These are phyloP conservation scores for Quillaja saponaria DNA, from an alignment of 306 rosid species.

Conservation along the genomic window DNA sequence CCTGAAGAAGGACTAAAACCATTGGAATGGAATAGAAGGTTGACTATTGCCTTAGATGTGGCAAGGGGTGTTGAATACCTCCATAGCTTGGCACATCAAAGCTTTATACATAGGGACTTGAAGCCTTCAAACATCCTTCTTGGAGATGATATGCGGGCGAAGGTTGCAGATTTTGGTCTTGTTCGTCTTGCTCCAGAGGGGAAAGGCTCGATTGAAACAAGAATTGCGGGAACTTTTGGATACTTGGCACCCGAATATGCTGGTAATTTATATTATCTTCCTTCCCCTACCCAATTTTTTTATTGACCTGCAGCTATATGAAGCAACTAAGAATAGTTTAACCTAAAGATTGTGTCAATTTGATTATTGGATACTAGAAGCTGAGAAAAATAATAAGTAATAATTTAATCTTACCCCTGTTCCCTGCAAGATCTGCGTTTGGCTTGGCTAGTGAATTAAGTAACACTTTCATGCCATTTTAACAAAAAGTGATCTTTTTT, in stretches of 20 bases:
- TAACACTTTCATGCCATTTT: neutral
- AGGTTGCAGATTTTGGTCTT: slow-evolving; percentile 87
- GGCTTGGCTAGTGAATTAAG: too few relatives aligned
- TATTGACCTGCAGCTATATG: neutral
- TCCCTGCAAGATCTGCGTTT: too few relatives aligned
- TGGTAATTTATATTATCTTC: slow-evolving; percentile 42
- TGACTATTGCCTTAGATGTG: slow-evolving; percentile 79
- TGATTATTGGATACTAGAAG: neutral
- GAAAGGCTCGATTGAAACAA: slow-evolving; percentile 83
- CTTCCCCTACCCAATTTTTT: neutral
- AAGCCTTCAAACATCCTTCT: slow-evolving; percentile 96
- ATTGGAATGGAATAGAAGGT: slow-evolving; percentile 71
- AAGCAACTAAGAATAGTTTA: neutral
- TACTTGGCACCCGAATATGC: slow-evolving; percentile 95
- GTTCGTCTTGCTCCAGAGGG: slow-evolving; percentile 98
- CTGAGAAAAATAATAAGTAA: too few relatives aligned
- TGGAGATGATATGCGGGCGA: slow-evolving; percentile 95
- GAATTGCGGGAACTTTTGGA: slow-evolving; percentile 91
- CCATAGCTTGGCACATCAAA: slow-evolving; percentile 90
- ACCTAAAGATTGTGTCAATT: slow-evolving; percentile 14
- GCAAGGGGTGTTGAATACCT: slow-evolving; percentile 94
- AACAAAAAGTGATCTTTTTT: neutral
- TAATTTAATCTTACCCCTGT: too few relatives aligned
- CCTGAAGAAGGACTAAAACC: slow-evolving; percentile 78
- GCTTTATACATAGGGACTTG: slow-evolving; percentile 87